Conservation (phyloP, 140 eudicot species). For the Ambrosia hybrid region DNA sequence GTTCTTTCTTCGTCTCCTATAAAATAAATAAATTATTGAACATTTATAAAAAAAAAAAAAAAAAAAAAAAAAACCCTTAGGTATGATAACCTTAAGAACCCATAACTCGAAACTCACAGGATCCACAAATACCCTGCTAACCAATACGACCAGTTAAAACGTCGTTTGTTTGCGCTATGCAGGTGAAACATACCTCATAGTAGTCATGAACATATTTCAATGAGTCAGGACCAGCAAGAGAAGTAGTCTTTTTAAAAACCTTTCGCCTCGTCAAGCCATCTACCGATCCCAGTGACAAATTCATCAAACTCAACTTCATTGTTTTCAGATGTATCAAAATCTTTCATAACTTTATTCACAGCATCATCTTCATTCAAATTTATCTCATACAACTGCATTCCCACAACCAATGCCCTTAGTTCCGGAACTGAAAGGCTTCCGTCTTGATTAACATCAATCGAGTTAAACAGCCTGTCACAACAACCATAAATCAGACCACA, state of each 20-base stretch:
- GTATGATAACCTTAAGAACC: neutral
- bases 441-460: constrained; percentile 59
- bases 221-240: constrained; percentile 49
- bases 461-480: constrained; percentile 57
- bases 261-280: constrained; percentile 72
- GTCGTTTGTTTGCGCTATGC: neutral
- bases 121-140: neutral
- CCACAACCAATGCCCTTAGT: constrained; percentile 64
- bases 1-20: constrained; percentile 75
- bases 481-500: constrained; percentile 6
- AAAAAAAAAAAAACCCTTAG: too few relatives aligned
- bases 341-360: constrained; percentile 57
- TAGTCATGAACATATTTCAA: constrained; percentile 49
- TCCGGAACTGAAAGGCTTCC: constrained; percentile 53
- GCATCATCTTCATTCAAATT: constrained; percentile 65
- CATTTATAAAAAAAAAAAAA: too few relatives aligned
- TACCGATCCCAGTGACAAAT: constrained; percentile 54
- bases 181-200: constrained; percentile 52
- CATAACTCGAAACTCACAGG: neutral
- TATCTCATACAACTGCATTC: constrained; percentile 71
- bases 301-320: constrained; percentile 44
- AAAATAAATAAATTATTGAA: neutral
- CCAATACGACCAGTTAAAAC: neutral
- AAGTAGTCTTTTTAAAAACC: constrained; percentile 32
- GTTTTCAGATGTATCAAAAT: constrained; percentile 67